Evolutionary conservation across 2,329 filamentous ascomycete genomes (phyloP), one percentile per base, ranked within the genome.

Genomic region (Alternaria ventricosa): DNA sequence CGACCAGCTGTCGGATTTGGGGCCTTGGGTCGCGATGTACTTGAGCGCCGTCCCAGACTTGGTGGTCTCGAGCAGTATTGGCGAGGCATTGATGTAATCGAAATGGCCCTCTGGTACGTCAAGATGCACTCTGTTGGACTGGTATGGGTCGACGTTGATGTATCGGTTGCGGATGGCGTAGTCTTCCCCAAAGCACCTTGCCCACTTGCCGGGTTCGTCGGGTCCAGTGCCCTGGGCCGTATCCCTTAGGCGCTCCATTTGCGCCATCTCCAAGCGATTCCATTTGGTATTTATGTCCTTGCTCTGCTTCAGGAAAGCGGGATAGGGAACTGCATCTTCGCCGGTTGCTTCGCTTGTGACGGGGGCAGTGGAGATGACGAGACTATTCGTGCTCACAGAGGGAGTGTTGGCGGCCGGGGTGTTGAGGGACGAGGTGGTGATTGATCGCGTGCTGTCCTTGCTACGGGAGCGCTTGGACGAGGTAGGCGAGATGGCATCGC

Each of bases 11-110:
- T 88, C 87, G 63, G 85, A 80, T 74, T 94, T 97, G 6, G 96
- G 96, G 0, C 96, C 96, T 83, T 96, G 93, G 79, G 96, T 97
- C 56, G 94, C 96, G 71, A 99, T 97, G 80, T 96, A 98, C 58
- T 87, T 86, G 60, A 82, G 79, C 53, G 80, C 73, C 43, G 77
- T 78, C 36, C 78, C 75, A 2, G 83, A 71, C 71, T 74, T 69
- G 69, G 82, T 75, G 61, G 81, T 73, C 71, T 80, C 73, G 73
- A 84, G 68, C 61, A 75, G 66, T 25, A 86, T 84, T 2, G 83
- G 83, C 25, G 80, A 82, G 23, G 84, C 84, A 66, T 86, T 86
- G 79, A 86, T 86, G 73, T 87, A 85, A 69, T 88, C 78, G 76
- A 81, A 78, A 69, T 82, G 76, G 75, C 86, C 90, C 15, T 91